Conservation (phyloP, 345 rosid species). For the Diplotaxis tenuifolia region DNA sequence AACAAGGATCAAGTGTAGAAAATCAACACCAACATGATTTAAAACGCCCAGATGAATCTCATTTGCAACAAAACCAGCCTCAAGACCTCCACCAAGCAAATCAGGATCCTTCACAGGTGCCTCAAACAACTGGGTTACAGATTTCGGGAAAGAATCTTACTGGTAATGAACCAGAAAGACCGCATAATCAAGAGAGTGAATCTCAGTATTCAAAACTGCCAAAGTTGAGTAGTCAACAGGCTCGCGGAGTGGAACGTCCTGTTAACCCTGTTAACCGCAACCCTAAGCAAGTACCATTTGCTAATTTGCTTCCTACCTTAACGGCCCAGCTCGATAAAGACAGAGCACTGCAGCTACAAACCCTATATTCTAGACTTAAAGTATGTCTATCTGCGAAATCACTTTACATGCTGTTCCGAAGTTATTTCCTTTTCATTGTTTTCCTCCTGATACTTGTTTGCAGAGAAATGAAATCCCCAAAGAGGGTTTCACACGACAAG, state of each 20-base stretch:
- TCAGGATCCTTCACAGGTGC: conserved; percentile 48
- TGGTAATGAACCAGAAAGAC: conserved; percentile 48
- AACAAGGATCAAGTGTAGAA: conserved; percentile 44
- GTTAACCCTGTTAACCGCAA: conserved; percentile 44
- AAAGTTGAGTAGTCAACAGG: conserved; percentile 68
- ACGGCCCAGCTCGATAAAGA: conserved; percentile 83
- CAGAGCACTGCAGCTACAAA: conserved; percentile 85
- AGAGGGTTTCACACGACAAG: conserved; percentile 74
- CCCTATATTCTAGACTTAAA: conserved; percentile 67
- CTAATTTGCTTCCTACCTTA: conserved; percentile 70
- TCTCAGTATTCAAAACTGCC: conserved; percentile 59
- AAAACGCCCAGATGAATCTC: conserved; percentile 39
- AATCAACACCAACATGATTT: conserved; percentile 48
- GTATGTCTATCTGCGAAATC: conserved; percentile 39
- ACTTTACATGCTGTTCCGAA: conserved; percentile 20
- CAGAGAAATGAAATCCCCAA: conserved; percentile 86
- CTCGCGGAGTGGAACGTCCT: conserved; percentile 49
- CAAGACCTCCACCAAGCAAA: conserved; percentile 52
- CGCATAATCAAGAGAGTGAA: conserved; percentile 49
- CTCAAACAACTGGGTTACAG: conserved; percentile 51
- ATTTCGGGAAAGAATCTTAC: conserved; percentile 48
- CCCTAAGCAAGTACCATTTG: conserved; percentile 80
- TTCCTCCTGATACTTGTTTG: conserved; percentile 32
- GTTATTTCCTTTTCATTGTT: conserved; percentile 23
- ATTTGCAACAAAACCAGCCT: conserved; percentile 49